A percentile compares a stretch with the other conserved stretches of the same genome.
phyloP scores from a whole-genome alignment of 495 filamentous ascomycete genomes.

The Articulospora tetracladia region DNA sequence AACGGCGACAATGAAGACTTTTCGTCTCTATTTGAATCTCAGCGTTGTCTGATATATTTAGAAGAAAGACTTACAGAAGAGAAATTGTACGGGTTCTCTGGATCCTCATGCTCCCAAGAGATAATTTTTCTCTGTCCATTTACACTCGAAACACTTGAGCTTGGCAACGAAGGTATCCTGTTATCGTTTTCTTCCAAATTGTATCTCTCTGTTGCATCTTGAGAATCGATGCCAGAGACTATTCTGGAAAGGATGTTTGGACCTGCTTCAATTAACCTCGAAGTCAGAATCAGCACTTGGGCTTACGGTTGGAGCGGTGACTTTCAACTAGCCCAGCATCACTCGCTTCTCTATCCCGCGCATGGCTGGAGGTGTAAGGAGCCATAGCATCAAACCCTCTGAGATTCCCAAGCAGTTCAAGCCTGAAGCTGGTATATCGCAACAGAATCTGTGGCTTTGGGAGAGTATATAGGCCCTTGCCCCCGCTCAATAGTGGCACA shows the following conservation, averaged over 20 bases:
- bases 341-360: neutral
- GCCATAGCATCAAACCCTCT: neutral
- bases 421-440: neutral
- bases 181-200: slow-evolving; percentile 34
- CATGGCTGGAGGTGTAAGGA: neutral
- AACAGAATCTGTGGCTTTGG: neutral
- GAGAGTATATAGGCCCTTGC: too few relatives aligned
- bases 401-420: neutral
- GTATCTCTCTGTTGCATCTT: slow-evolving; percentile 32
- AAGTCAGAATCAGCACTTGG: too few relatives aligned
- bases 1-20: slow-evolving; percentile 49
- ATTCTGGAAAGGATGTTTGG: slow-evolving; percentile 13
- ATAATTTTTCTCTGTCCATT: slow-evolving; percentile 36
- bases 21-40: slow-evolving; percentile 39
- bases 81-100: slow-evolving; percentile 56
- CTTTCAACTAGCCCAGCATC: slow-evolving; percentile 10
- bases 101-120: slow-evolving; percentile 44
- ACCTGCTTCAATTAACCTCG: slow-evolving; percentile 4
- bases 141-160: slow-evolving; percentile 17
- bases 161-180: slow-evolving; percentile 11
- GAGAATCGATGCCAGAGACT: slow-evolving; percentile 33
- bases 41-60: neutral
- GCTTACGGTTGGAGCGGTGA: slow-evolving; percentile 6
- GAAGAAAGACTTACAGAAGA: slow-evolving; percentile 28
- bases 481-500: too few relatives aligned